Evolutionary conservation across 2,329 filamentous ascomycete genomes (phyloP).

Genomic region (Pestalotiopsis fici): DNA sequence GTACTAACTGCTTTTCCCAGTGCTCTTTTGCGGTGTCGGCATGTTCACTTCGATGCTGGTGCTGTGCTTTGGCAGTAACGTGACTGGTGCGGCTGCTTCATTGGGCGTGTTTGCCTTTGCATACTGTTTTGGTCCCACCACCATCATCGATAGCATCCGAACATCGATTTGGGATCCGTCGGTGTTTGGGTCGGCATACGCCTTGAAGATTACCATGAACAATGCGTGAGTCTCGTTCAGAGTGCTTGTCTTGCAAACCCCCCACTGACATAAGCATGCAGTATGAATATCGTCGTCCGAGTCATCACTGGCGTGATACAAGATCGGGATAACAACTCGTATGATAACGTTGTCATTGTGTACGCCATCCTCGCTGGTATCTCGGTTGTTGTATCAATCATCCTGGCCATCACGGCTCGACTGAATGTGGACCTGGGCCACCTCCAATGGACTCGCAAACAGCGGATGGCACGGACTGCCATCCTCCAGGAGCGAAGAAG

Average conservation of each 20-base stretch:
- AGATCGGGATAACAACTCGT: slow-evolving; percentile 57
- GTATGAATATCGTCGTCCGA: slow-evolving; percentile 61
- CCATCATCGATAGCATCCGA: slow-evolving; percentile 62
- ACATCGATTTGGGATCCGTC: slow-evolving; percentile 61
- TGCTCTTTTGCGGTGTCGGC: slow-evolving; percentile 45
- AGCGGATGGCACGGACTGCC: slow-evolving; percentile 46
- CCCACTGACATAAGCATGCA: slow-evolving; percentile 19
- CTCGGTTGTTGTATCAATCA: slow-evolving; percentile 44
- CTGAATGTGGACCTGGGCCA: slow-evolving; percentile 43
- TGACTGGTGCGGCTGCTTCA: slow-evolving; percentile 55
- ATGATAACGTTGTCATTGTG: slow-evolving; percentile 54
- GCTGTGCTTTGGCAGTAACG: slow-evolving; percentile 50
- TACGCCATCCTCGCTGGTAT: slow-evolving; percentile 55
- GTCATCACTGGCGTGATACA: slow-evolving; percentile 60
- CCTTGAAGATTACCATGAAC: slow-evolving; percentile 62
- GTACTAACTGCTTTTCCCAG: slow-evolving; percentile 11
- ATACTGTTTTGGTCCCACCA: slow-evolving; percentile 54
- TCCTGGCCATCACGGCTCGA: slow-evolving; percentile 39
- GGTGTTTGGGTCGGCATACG: slow-evolving; percentile 61
- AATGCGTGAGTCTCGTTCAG: slow-evolving; percentile 42
- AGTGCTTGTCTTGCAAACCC: background rate
- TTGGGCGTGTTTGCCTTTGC: slow-evolving; percentile 63
- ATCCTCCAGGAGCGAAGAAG: slow-evolving; percentile 43
- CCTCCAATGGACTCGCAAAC: slow-evolving; percentile 60
- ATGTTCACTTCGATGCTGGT: slow-evolving; percentile 56